phyloP scores from a whole-genome alignment of 2,329 filamentous ascomycete genomes.

The Talaromyces amestolkiae region DNA sequence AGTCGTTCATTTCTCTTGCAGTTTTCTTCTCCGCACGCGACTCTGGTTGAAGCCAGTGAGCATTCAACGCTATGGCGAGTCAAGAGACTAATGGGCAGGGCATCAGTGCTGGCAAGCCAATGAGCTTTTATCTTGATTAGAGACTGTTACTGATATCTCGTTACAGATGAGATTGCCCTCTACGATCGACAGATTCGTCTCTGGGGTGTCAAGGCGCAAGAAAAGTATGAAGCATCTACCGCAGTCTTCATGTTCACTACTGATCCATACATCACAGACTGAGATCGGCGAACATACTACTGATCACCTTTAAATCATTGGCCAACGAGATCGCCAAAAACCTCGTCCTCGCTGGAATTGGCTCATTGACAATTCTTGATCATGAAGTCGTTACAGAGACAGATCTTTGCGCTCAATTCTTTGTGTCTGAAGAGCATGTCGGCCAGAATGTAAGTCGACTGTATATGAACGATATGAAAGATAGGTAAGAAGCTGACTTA shows the following conservation, averaged over 20 bases:
- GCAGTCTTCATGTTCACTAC: neutral
- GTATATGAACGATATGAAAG: neutral
- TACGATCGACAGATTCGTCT: conserved; percentile 97
- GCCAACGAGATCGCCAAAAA: conserved; percentile 97
- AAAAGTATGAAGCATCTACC: conserved; percentile 51
- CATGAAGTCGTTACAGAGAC: conserved; percentile 70
- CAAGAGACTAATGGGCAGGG: conserved; percentile 26
- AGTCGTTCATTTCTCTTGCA: neutral
- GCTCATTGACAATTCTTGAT: conserved; percentile 85
- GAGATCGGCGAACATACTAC: conserved; percentile 80
- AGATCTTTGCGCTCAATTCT: conserved; percentile 80
- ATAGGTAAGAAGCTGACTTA: neutral
- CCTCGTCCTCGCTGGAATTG: conserved; percentile 87
- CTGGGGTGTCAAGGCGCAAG: conserved; percentile 94
- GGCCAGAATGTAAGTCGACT: conserved; percentile 64
- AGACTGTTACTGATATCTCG: conserved; percentile 7
- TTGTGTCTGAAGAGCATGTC: conserved; percentile 69
- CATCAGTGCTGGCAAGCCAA: conserved; percentile 35
- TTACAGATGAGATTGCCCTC: conserved; percentile 84
- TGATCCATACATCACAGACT: conserved; percentile 55
- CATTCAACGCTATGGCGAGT: conserved; percentile 24
- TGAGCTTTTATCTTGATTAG: neutral
- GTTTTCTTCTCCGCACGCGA: conserved; percentile 2
- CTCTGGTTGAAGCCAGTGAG: neutral
- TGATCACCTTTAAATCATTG: conserved; percentile 82